phyloP scores from a whole-genome alignment of 805 yeast species.

The Wickerhamomyces bovis region DNA sequence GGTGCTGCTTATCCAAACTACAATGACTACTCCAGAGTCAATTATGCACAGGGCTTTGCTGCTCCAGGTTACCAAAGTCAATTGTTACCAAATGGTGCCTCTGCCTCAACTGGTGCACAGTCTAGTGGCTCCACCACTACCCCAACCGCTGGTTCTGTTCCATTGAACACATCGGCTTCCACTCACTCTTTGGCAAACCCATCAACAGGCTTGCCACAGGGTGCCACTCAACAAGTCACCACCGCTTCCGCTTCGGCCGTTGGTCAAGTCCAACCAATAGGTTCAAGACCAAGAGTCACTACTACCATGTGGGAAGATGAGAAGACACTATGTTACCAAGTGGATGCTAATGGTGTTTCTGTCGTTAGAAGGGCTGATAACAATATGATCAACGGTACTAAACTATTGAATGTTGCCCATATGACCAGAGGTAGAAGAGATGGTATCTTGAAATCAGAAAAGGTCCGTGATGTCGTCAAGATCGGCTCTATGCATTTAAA shows the following conservation, averaged over 20 bases:
- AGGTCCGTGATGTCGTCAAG: slow-evolving; percentile 73
- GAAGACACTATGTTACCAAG: slow-evolving; percentile 78
- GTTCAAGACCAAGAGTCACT: slow-evolving; percentile 53
- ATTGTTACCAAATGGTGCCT: slow-evolving; percentile 5
- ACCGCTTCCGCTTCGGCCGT: slow-evolving; percentile 14
- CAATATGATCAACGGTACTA: slow-evolving; percentile 83
- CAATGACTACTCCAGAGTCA: slow-evolving; percentile 19
- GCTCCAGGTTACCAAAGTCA: slow-evolving; percentile 19
- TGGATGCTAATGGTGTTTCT: slow-evolving; percentile 72
- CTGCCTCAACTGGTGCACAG: slow-evolving; percentile 4
- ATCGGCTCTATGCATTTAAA: slow-evolving; percentile 84
- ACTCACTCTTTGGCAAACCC: background rate
- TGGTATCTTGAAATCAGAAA: slow-evolving; percentile 74
- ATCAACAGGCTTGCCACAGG: background rate
- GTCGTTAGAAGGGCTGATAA: slow-evolving; percentile 83
- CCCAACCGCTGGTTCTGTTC: slow-evolving; percentile 14
- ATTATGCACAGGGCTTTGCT: slow-evolving; percentile 18
- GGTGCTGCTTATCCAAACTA: slow-evolving; percentile 17
- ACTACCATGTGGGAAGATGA: slow-evolving; percentile 93
- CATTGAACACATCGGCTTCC: background rate
- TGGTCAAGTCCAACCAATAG: slow-evolving; percentile 26
- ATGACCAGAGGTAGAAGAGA: slow-evolving; percentile 87
- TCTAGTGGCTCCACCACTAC: slow-evolving; percentile 12
- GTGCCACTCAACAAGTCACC: slow-evolving; percentile 6
- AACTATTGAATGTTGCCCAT: slow-evolving; percentile 74